Conservation (phyloP, 1,139 yeast species). For the Geotrichum candidum region DNA sequence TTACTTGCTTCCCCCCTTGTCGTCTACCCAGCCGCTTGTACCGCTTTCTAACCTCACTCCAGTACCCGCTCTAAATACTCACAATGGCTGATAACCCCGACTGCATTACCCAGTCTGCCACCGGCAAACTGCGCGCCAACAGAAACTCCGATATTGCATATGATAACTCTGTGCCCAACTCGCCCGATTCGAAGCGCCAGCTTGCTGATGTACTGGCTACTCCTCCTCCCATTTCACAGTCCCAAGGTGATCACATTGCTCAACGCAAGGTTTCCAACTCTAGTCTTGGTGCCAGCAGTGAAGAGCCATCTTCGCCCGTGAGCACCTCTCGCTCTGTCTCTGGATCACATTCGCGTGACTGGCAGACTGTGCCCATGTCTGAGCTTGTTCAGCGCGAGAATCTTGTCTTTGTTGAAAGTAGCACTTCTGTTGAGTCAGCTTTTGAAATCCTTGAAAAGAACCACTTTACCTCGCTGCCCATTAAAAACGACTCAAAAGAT, state of each 20-base stretch:
- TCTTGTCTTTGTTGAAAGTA: slow-evolving; percentile 59
- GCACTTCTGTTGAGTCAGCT: slow-evolving; percentile 75
- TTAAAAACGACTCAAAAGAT: slow-evolving; percentile 31
- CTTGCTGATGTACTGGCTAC: slow-evolving; percentile 5
- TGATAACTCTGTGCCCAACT: neutral
- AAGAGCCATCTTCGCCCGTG: slow-evolving; percentile 5
- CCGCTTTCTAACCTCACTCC: neutral
- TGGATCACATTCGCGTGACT: slow-evolving; percentile 39
- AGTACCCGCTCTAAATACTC: neutral
- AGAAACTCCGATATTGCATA: neutral
- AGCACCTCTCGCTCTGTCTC: neutral
- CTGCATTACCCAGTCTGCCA: neutral
- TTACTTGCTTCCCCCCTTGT: neutral
- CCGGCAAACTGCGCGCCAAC: slow-evolving; percentile 3
- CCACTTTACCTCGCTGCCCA: slow-evolving; percentile 82
- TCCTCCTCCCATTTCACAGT: slow-evolving; percentile 2
- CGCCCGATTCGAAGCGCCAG: slow-evolving; percentile 9
- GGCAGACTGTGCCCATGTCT: slow-evolving; percentile 66
- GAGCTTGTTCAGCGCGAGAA: slow-evolving; percentile 77
- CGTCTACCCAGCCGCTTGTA: neutral
- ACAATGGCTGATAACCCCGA: slow-evolving; percentile 1
- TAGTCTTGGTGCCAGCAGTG: slow-evolving; percentile 7
- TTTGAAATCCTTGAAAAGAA: slow-evolving; percentile 68
- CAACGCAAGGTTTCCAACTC: slow-evolving; percentile 3
- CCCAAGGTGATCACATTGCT: neutral